Evolutionary conservation across 768 basidiomycete genomes (phyloP), one percentile per base, ranked within the genome.

Genomic region (Rhizopogon roseolus): DNA sequence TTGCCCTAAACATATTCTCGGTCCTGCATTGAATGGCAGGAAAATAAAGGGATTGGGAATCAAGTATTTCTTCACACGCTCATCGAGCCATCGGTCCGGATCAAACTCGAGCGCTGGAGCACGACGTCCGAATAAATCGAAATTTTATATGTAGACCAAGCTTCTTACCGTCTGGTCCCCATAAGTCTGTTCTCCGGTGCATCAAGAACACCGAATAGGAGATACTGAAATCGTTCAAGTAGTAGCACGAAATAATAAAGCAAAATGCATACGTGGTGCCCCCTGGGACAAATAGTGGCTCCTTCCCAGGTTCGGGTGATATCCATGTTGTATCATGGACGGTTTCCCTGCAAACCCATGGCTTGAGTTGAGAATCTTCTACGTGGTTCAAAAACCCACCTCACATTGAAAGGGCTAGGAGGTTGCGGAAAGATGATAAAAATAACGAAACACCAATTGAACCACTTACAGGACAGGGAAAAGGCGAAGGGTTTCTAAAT

Each of bases 21-120:
- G 73, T 5, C 75, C 73, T 0, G 73, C 73, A 28, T 76, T 75
- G 50, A 75, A 75, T 1, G 74, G 75, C n/a, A 76, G 57, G 55
- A 76, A 76, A 54, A 73, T 72, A 54, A 62, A 76, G 0, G 73
- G 73, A 42, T 76, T 76, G 1, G 72, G 66, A 7, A 57, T 66
- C 9, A 76, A 57, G 52, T 72, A 68, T 55, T 62, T 67, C 37
- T 41, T 60, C 22, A 73, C 53, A 17, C 75, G 60, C 10, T 63
- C 65, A 34, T 76, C 74, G 10, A 75, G 60, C 65, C 73, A 76
- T 11, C 74, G 65, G 41, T 75, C 71, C 2, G 75, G 73, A 39
- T 76, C 73, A 46, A 75, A 75, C 22, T 61, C 58, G 17, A 62
- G 52, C 11, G 66, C 67, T 60, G 41, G 32, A 6, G 3, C 5